phyloP scores from a whole-genome alignment of 1,284 basidiomycete genomes.

The Wallemia ichthyophaga region DNA sequence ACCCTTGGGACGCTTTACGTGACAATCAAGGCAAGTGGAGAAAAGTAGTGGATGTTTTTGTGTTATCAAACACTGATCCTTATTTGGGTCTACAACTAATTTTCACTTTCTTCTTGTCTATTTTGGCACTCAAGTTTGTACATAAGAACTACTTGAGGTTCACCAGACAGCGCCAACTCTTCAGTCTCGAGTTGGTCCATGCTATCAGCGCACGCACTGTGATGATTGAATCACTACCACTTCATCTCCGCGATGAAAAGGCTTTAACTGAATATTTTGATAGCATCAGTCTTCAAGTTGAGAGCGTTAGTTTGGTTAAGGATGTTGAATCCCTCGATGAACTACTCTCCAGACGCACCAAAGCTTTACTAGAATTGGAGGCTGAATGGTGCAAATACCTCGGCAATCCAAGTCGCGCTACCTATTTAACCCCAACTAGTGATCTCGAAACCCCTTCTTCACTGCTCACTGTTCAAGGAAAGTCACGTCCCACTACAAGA shows the following conservation, averaged over 20 bases:
- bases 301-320: slow-evolving; percentile 64
- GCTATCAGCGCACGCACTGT: slow-evolving; percentile 80
- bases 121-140: slow-evolving; percentile 53
- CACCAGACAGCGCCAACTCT: slow-evolving; percentile 69
- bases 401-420: slow-evolving; percentile 55
- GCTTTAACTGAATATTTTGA: slow-evolving; percentile 82
- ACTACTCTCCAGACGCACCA: slow-evolving; percentile 44
- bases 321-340: slow-evolving; percentile 43
- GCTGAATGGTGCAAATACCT: slow-evolving; percentile 62
- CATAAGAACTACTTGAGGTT: slow-evolving; percentile 70
- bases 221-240: slow-evolving; percentile 52
- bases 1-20: slow-evolving; percentile 5
- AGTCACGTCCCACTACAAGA: background rate
- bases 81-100: slow-evolving; percentile 61
- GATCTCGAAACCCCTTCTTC: background rate
- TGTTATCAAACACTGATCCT: slow-evolving; percentile 51
- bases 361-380: slow-evolving; percentile 47
- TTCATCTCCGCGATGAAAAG: slow-evolving; percentile 50
- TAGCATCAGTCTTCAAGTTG: slow-evolving; percentile 42
- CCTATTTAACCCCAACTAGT: background rate
- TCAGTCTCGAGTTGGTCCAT: slow-evolving; percentile 72
- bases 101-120: slow-evolving; percentile 76
- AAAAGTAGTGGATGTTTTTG: slow-evolving; percentile 34
- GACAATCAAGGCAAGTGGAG: slow-evolving; percentile 8
- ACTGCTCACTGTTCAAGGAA: background rate